phyloP scores from a whole-genome alignment of 2,329 filamentous ascomycete genomes.

The Coniochaeta sp. region DNA sequence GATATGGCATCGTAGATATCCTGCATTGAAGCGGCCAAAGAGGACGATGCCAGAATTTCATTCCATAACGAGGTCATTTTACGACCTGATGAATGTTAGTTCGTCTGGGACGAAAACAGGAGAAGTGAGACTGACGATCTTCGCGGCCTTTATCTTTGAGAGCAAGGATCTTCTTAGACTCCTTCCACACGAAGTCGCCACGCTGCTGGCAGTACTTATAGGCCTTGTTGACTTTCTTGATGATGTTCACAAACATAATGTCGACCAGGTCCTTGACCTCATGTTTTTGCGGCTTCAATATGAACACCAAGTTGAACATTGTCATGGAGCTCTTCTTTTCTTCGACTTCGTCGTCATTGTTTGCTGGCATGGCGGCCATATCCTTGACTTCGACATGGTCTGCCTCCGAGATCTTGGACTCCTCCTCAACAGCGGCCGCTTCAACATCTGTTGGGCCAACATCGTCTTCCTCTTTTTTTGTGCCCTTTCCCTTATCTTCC shows the following conservation, averaged over 20 bases:
- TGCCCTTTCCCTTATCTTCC: conserved; percentile 22
- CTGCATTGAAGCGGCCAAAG: conserved; percentile 73
- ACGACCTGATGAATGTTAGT: conserved; percentile 28
- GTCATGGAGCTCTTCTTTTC: conserved; percentile 69
- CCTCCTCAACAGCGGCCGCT: conserved; percentile 13
- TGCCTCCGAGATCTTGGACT: conserved; percentile 10
- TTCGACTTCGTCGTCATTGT: conserved; percentile 35
- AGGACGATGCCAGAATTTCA: conserved; percentile 64
- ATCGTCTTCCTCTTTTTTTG: conserved; percentile 20
- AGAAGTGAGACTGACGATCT: conserved; percentile 36
- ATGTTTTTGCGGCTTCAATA: conserved; percentile 70
- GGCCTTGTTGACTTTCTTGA: conserved; percentile 87
- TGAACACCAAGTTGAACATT: conserved; percentile 97
- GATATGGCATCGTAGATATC: conserved; percentile 78
- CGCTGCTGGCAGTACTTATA: conserved; percentile 89
- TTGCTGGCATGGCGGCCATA: conserved; percentile 23
- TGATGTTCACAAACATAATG: conserved; percentile 75
- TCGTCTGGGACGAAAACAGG: background rate
- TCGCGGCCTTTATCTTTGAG: conserved; percentile 79
- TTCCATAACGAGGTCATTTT: conserved; percentile 62
- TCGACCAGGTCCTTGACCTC: conserved; percentile 72
- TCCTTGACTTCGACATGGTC: conserved; percentile 23
- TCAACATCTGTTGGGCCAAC: conserved; percentile 17
- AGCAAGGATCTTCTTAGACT: conserved; percentile 74
- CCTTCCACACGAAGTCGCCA: conserved; percentile 84